Conservation (phyloP, 2,329 filamentous ascomycete genomes). For the Fusarium hainanense region DNA sequence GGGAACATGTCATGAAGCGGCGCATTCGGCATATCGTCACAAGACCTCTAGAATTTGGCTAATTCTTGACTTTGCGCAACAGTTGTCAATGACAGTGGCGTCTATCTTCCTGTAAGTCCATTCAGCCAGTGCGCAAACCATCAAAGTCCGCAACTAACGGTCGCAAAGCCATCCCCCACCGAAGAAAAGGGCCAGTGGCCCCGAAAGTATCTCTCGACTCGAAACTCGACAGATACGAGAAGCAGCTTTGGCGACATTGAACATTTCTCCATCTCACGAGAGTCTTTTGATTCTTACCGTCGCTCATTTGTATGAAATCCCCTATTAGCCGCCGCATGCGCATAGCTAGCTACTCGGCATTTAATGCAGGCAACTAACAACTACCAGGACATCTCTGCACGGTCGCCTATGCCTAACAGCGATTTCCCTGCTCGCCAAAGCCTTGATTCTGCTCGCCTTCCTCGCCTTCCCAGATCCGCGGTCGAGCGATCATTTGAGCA, state of each 20-base stretch:
- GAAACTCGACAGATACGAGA: conserved; percentile 65
- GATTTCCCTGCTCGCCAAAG: conserved; percentile 78
- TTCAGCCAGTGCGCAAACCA: background rate
- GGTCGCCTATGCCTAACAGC: conserved; percentile 75
- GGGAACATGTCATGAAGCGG: conserved; percentile 25
- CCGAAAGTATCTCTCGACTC: conserved; percentile 62
- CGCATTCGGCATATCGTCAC: conserved; percentile 38
- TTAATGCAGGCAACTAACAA: conserved; percentile 33
- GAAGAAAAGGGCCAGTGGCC: conserved; percentile 87
- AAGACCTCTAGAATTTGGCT: conserved; percentile 40
- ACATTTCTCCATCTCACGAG: conserved; percentile 92
- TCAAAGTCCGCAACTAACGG: conserved; percentile 18
- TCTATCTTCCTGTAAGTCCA: conserved; percentile 84
- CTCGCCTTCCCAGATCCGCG: conserved; percentile 71
- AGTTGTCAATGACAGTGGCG: conserved; percentile 97
- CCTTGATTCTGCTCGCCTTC: conserved; percentile 78
- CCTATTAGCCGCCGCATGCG: background rate
- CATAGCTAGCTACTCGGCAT: background rate
- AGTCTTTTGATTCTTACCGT: conserved; percentile 96
- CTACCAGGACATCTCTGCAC: conserved; percentile 85
- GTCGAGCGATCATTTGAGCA: conserved; percentile 69
- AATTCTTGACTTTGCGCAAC: conserved; percentile 41
- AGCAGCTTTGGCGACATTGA: conserved; percentile 84
- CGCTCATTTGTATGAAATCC: conserved; percentile 82
- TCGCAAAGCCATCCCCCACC: conserved; percentile 79